Base-by-base conservation (phyloP, 2,329 filamentous ascomycete species). In the Claviceps sorghi region DNA sequence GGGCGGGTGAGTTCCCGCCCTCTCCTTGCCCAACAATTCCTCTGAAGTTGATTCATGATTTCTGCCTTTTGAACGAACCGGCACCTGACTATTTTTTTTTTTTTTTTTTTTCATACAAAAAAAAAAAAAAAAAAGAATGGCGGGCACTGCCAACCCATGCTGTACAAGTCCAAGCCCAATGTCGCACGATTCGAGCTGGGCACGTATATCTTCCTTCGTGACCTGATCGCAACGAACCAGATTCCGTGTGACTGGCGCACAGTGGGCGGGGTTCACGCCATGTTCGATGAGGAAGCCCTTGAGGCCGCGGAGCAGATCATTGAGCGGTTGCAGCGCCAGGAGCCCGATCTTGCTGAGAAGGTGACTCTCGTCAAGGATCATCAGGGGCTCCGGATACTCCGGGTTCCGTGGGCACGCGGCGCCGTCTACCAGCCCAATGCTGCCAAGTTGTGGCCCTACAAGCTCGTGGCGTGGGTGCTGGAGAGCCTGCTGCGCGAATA, bases 401-500 rank as follows among this genome's bases (percentile, higher is more conserved):
- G 80, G 3, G 67, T 84, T 1, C 74, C 77, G 0, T 64, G 65
- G 8, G 82, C 80, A 7, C 62, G 74, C 8, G 86, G 82, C 2
- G 84, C 81, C 6, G 74, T 88, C 3, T 69, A 83, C 17, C 83
- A 83, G 55, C 69, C 71, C 42, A 69, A 78, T 43, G 86, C 86
- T 0, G 85, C 82, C 0, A 80, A 80, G 58, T 64, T 88, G 46
- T 90, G 85, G 85, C 88, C 88, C 0, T 95, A 94, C 66, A 94
- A 93, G 67, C 77, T 94, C 19, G 82, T 95, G 2, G 72, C 80
- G 1, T 84, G 81, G 67, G 73, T 90, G 0, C 69, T 95, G 1
- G 79, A 86, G 62, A 65, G 70, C 9, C 73, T 87, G 0, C 61
- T 79, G 1, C 56, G 53, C 30, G 58, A 57, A 49, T 61, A 65